Percentiles rank a stretch among this genome's conserved stretches.
phyloP scores from a whole-genome alignment of 2,329 filamentous ascomycete genomes.

The Paracorniculantispora psalliotae region DNA sequence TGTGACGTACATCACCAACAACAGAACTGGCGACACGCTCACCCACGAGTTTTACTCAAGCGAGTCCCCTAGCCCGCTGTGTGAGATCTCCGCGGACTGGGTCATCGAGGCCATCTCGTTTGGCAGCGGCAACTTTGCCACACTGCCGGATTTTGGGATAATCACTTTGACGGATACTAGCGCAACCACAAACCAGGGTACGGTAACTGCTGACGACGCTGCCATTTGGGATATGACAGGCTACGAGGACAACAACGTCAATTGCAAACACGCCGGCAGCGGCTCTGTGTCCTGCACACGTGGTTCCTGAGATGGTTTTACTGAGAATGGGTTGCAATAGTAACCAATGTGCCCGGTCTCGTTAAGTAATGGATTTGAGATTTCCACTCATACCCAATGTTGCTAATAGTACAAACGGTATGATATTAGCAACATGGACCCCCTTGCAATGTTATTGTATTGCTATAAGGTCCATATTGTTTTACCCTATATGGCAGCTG shows the following conservation, averaged over 20 bases:
- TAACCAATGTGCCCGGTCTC: too few species aligned
- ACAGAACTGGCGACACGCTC: not conserved
- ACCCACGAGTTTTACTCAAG: not conserved
- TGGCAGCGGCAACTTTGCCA: conserved; percentile 3
- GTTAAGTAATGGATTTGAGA: too few species aligned
- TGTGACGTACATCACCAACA: not conserved
- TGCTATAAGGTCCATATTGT: conserved; percentile 3
- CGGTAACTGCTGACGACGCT: not conserved
- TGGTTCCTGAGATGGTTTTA: not conserved
- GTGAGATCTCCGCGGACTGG: not conserved
- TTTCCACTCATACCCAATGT: too few species aligned
- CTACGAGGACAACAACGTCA: not conserved
- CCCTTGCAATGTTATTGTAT: conserved; percentile 8
- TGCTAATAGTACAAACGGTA: conserved; percentile 1
- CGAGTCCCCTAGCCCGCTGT: not conserved
- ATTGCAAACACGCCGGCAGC: not conserved
- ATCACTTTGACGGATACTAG: not conserved
- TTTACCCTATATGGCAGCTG: not conserved
- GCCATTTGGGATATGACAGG: not conserved
- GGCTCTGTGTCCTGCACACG: not conserved
- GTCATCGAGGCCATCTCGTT: conserved; percentile 5
- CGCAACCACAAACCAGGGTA: not conserved
- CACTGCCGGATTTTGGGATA: not conserved
- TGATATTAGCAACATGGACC: not conserved
- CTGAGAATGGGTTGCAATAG: too few species aligned